Percentiles rank a stretch among this genome's conserved stretches.
These are phyloP conservation scores for Fragilaria radians DNA, from an alignment of 108 stramenopile genomes.

Conservation along the genomic window DNA sequence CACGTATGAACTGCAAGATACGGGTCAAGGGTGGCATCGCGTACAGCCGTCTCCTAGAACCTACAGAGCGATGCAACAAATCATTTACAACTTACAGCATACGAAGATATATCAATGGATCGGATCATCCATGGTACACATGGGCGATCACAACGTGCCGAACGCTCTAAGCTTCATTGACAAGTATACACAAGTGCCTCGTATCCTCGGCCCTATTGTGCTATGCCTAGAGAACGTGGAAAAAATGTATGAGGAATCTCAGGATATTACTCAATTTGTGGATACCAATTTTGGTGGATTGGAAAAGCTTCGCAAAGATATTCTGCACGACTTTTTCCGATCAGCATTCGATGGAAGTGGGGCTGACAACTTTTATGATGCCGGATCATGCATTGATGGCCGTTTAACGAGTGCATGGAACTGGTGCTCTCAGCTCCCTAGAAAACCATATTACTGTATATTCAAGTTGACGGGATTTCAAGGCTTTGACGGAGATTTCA, in stretches of 20 bases:
- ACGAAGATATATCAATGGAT: conserved; percentile 68
- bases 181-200: conserved; percentile 89
- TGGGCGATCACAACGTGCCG: conserved; percentile 85
- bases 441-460: conserved; percentile 71
- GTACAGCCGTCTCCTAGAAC: conserved; percentile 72
- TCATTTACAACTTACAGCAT: conserved; percentile 47
- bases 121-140: conserved; percentile 76
- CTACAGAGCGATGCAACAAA: conserved; percentile 51
- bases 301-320: conserved; percentile 41
- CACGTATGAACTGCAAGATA: conserved; percentile 65
- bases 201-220: conserved; percentile 68
- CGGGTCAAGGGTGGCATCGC: conserved; percentile 83
- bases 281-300: conserved; percentile 41
- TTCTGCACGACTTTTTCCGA: conserved; percentile 82
- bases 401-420: conserved; percentile 81
- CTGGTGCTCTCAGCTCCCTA: conserved; percentile 72
- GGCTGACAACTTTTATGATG: conserved; percentile 89
- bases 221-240: conserved; percentile 36
- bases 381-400: conserved; percentile 87
- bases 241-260: background rate
- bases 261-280: conserved; percentile 59
- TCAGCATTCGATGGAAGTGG: conserved; percentile 85
- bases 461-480: conserved; percentile 80
- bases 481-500: conserved; percentile 86
- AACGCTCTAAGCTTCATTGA: conserved; percentile 89